Conservation (phyloP, 176 grass and related monocot species). For the Rhynchospora pubera region DNA sequence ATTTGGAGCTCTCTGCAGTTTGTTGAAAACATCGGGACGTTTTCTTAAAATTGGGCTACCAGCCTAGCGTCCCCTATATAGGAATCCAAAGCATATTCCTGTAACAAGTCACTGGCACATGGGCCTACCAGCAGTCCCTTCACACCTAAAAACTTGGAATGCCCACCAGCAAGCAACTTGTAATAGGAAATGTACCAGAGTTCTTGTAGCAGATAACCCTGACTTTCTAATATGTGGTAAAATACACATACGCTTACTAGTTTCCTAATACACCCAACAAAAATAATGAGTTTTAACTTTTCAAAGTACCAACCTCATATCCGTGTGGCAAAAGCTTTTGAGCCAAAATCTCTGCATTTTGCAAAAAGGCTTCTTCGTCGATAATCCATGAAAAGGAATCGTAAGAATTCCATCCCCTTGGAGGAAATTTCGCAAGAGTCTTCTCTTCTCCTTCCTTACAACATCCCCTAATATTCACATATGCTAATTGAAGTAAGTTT, state of each 20-base stretch:
- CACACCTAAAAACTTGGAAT: neutral
- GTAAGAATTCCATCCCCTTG: constrained; percentile 92
- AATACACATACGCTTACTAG: neutral
- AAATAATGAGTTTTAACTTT: neutral
- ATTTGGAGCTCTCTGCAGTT: too few species aligned
- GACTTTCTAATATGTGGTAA: neutral
- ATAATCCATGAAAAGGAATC: constrained; percentile 87
- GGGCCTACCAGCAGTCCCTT: neutral
- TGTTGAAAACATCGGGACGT: neutral
- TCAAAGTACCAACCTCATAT: constrained; percentile 54
- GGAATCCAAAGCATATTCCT: neutral
- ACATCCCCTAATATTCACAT: constrained; percentile 27
- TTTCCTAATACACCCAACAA: neutral
- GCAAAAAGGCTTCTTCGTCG: constrained; percentile 56
- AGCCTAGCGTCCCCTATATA: neutral
- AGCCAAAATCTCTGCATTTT: constrained; percentile 66
- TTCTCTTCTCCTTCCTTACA: constrained; percentile 12
- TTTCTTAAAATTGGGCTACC: neutral
- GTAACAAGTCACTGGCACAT: neutral
- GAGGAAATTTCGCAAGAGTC: constrained; percentile 32
- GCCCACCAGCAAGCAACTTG: neutral
- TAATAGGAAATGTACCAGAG: neutral
- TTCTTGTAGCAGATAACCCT: neutral
- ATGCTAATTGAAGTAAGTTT: neutral
- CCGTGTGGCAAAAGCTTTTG: constrained; percentile 50